phyloP scores from a whole-genome alignment of 1,139 yeast genomes.

The Candida buenavistaensis region DNA sequence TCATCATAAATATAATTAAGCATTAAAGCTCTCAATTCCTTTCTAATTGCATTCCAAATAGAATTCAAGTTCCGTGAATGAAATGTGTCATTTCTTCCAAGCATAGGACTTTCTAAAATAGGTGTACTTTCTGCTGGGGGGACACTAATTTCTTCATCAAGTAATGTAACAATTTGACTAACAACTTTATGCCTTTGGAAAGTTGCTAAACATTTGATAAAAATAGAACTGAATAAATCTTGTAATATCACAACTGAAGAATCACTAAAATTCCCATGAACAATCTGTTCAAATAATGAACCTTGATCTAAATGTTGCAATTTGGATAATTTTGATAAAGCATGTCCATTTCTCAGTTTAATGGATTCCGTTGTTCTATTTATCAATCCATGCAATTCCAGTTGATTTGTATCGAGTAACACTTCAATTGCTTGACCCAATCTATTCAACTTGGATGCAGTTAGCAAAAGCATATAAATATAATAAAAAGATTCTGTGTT shows the following conservation, averaged over 20 bases:
- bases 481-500: conserved; percentile 55
- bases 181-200: conserved; percentile 72
- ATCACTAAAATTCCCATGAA: conserved; percentile 40
- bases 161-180: conserved; percentile 48
- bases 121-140: conserved; percentile 7
- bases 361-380: conserved; percentile 66
- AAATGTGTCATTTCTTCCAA: conserved; percentile 1
- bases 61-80: conserved; percentile 19
- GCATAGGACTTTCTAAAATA: conserved; percentile 7
- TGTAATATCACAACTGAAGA: conserved; percentile 59
- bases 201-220: conserved; percentile 60
- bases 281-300: conserved; percentile 22
- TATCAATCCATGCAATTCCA: conserved; percentile 50
- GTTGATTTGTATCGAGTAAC: conserved; percentile 45
- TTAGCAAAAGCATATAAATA: conserved; percentile 54
- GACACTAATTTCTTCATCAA: conserved; percentile 14
- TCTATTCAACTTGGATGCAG: conserved; percentile 62
- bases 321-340: conserved; percentile 34
- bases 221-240: conserved; percentile 70
- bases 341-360: conserved; percentile 42
- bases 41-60: conserved; percentile 60
- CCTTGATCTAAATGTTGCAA: conserved; percentile 29
- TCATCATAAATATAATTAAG: conserved; percentile 51
- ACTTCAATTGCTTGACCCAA: conserved; percentile 61
- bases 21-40: conserved; percentile 59